Percentiles rank a stretch among this genome's conserved stretches.
phyloP scores from a whole-genome alignment of 768 basidiomycete species.

The Psilocybe cyanescens region DNA sequence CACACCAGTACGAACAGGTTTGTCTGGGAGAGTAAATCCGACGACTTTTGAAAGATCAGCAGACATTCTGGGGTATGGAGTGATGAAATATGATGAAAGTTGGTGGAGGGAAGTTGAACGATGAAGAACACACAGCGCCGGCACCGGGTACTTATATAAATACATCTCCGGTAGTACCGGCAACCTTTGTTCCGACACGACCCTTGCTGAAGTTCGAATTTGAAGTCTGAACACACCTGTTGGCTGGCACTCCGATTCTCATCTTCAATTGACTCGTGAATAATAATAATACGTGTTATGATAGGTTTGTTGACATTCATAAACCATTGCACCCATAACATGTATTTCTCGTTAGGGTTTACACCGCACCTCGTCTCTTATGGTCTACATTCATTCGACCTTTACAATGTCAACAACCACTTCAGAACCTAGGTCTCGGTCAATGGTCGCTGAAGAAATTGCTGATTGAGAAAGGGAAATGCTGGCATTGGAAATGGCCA shows the following conservation, averaged over 20 bases:
- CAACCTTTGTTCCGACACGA: conserved; percentile 7
- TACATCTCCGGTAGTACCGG: conserved; percentile 20
- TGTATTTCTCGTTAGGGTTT: no score
- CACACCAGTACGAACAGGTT: conserved; percentile 47
- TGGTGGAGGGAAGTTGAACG: not conserved
- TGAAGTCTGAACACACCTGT: no score
- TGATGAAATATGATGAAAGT: not conserved
- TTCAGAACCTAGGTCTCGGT: not conserved
- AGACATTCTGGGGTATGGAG: conserved; percentile 18
- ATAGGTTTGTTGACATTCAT: no score
- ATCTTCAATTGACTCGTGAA: no score
- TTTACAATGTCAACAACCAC: not conserved
- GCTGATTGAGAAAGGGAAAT: not conserved
- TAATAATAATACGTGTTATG: no score
- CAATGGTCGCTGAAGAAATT: not conserved
- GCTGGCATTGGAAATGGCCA: not conserved
- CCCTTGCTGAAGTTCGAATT: not conserved
- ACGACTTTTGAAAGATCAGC: conserved; percentile 68
- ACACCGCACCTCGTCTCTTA: no score
- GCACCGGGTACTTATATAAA: conserved; percentile 15
- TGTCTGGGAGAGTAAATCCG: conserved; percentile 54
- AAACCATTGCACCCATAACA: no score
- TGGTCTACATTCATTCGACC: not conserved
- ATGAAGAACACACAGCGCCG: not conserved
- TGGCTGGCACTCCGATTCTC: no score